phyloP scores from a whole-genome alignment of 192 early-diverging fungal genomes.

The Coemansia umbellata region DNA sequence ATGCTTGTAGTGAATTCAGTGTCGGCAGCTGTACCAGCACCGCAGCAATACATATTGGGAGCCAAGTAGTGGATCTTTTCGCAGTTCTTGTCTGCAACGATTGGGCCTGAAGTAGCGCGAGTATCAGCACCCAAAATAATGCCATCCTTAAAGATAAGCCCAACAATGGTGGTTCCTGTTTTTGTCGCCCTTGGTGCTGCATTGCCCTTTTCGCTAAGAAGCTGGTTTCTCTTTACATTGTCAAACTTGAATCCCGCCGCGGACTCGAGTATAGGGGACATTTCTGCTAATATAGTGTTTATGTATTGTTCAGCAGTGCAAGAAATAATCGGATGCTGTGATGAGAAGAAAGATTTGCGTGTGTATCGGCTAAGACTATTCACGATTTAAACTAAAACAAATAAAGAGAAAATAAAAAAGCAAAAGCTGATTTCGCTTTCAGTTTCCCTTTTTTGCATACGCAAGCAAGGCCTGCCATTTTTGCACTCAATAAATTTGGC shows the following conservation, averaged over 20 bases:
- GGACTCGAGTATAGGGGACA: conserved; percentile 27
- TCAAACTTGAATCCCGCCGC: conserved; percentile 48
- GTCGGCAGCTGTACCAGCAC: conserved; percentile 99
- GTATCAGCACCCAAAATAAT: conserved; percentile 95
- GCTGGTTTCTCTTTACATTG: conserved; percentile 64
- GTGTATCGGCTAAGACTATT: too few species aligned
- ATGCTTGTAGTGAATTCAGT: conserved; percentile 92
- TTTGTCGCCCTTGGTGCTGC: conserved; percentile 79
- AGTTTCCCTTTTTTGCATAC: not conserved
- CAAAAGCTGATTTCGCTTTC: not conserved
- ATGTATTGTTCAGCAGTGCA: not conserved
- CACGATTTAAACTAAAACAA: too few species aligned
- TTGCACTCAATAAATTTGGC: too few species aligned
- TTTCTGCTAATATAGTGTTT: conserved; percentile 1
- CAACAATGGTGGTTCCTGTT: conserved; percentile 98
- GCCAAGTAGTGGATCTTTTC: conserved; percentile 98
- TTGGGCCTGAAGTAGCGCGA: conserved; percentile 89
- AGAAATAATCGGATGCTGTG: not conserved
- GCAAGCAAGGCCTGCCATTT: too few species aligned
- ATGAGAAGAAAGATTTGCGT: too few species aligned
- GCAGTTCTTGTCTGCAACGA: conserved; percentile 99
- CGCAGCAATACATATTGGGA: conserved; percentile 98
- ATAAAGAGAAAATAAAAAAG: not conserved
- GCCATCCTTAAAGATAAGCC: conserved; percentile 92
- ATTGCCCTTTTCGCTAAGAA: conserved; percentile 72